Base-by-base conservation (phyloP, 2,329 filamentous ascomycete species). In the Colletotrichum sp. region DNA sequence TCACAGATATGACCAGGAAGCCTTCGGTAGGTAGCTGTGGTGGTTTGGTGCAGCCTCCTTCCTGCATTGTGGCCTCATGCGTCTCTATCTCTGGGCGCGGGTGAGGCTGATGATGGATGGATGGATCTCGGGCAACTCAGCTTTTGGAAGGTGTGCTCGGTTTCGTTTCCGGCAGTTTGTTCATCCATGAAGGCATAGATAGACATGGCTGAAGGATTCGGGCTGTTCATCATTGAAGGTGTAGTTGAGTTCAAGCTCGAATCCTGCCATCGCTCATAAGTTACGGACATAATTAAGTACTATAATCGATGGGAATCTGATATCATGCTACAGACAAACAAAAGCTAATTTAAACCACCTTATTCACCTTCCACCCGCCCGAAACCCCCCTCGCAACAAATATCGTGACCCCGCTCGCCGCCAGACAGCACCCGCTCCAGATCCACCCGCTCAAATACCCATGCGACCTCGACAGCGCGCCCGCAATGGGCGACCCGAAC, bases 401-500 rank as follows among this genome's bases (percentile, higher is more conserved):
- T 18, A 75, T 63, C 8, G 70, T 66, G 3, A 61, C 7, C 2
- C 62, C 66, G 18, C 73, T 72, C 15, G 66, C 66, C 4, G 66
- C 70, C n/a, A 75, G 66, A 43, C 65, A 70, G 21, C 70, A 72
- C 5, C 73, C 73, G 8, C 70, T 59, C 73, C 73, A 75, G 47
- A 69, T 73, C 73, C 73, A 75, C 11, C 70, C 73, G 31, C 73
- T 72, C 54, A 70, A 7, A 31, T 75, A 75, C 18, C 73, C 73
- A 8, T 63, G 59, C n/a, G 73, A 73, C 62, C 66, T 69, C 24
- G 70, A 72, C 16, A 83, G 69, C 0, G 76, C 82, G 2, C 82
- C 82, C 1, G 80, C 79, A 1, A 81, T 78, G 0, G 82, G 82
- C 0, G 81, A 77, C 0, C 82, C 82, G 8, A 83, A 78, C 0